Base-by-base conservation (phyloP, 2,329 filamentous ascomycete genomes). In the Cladophialophora yegresii region DNA sequence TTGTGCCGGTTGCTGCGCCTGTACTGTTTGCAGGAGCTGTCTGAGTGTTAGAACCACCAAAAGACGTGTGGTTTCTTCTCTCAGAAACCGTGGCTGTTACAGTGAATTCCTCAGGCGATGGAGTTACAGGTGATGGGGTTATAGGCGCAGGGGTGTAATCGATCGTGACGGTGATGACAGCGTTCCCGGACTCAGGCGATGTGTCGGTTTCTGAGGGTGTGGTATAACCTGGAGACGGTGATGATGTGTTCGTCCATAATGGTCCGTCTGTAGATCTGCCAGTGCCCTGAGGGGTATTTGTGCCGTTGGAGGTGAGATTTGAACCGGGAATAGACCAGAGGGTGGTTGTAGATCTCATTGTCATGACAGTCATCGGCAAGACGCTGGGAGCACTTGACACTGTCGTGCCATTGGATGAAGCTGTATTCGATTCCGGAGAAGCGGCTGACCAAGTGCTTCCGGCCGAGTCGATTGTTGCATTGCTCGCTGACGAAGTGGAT, bases 31-130 rank as follows among this genome's bases (percentile, higher is more conserved):
- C n/a, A n/a, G 7, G 36, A n/a, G 6, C 36, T 8, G 36, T n/a
- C 36, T 16, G 6, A 1, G 16, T 43, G 47, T 28, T 51, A 10
- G 49, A 28, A 2, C 22, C 23, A 22, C 36, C 16, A n/a, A 51
- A 22, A 12, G n/a, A 33, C 10, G 57, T 56, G 20, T 56, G 53
- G 33, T 50, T 57, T 28, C 13, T 26, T 8, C 12, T 20, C 4
- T 23, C 45, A 32, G 23, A 32, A 5, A 64, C 20, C 4, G 58
- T 63, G 20, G 64, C 64, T 22, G 58, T 65, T 16, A 65, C 8
- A 20, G 63, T 63, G n/a, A 66, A 32, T 8, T 54, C 56, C 26
- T 66, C 61, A 9, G 61, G 57, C 30, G 58, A 36, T 30, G 54
- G 61, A 28, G 64, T 66, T 13, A 64, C 23, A 22, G 58, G 58